Base-by-base conservation (phyloP, 2,329 filamentous ascomycete genomes). In the Diplodia mutila region DNA sequence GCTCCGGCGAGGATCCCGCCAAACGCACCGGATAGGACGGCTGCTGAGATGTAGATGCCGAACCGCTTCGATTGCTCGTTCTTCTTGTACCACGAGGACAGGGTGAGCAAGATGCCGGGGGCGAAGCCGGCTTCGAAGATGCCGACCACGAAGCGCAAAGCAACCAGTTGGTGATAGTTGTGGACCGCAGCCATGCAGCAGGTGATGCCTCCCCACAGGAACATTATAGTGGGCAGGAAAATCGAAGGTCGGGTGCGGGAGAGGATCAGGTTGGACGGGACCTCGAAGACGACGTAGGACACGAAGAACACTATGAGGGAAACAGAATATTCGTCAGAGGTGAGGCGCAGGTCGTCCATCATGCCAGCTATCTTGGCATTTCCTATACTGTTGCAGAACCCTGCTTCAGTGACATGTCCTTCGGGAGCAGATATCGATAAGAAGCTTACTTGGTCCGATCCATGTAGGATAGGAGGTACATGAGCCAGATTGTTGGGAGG, bases 1-100 rank as follows among this genome's bases (percentile, higher is more conserved):
- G 80, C 83, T 1, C 83, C 84, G 34, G 83, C 84, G 7, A 86
- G 73, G 1, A 86, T 73, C 3, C 83, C 83, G 0, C 83, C 83
- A 68, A 86, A 86, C 1, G 84, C 85, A n/a, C 84, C 84, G 0
- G 80, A 85, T 2, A 86, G 78, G 2, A 87, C 83, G 0, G 85
- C 85, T 1, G 84, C 85, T n/a, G 86, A 85, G 69, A 87, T 85
- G 70, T 86, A 88, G 1, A 89, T 75, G 8, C 81, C 85, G 53
- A 86, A 85, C 2, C 87, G 82, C 61, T 85, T 86, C 0, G 84
- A 83, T 51, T 88, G 82, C 71, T 89, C 87, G 14, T 82, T 81
- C 59, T 82, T 84, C 69, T 85, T 84, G 72, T 89, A 89, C 86
- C 86, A 89, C 0, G 81, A 86, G 0, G 84, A 86, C 7, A 89